A percentile compares a stretch with the other conserved stretches of the same genome.
These are phyloP conservation scores for Orbilia oligospora DNA, from an alignment of 2,329 filamentous ascomycete species.

Conservation along the genomic window DNA sequence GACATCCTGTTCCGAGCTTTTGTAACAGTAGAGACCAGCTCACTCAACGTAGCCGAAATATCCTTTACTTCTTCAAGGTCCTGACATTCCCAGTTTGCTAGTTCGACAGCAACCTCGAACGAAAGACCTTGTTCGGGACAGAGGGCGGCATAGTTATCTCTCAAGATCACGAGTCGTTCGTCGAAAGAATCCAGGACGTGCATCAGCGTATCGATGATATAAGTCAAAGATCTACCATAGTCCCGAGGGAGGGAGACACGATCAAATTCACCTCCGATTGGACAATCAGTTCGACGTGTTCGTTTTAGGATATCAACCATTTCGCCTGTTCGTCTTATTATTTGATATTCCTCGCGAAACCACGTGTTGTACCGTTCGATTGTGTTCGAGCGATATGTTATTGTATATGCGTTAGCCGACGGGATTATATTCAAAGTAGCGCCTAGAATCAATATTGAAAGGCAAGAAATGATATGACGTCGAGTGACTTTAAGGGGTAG, in stretches of 20 bases:
- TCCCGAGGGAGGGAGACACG: not conserved
- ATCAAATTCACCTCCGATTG: not conserved
- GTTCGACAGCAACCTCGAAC: not conserved
- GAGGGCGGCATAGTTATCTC: not conserved
- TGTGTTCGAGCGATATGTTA: not conserved
- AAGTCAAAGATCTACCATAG: conserved; percentile 7
- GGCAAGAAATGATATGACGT: not conserved
- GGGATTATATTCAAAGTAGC: not conserved
- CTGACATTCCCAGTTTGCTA: conserved; percentile 2
- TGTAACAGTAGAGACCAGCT: not conserved
- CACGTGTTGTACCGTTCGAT: not conserved
- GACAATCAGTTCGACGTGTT: not conserved
- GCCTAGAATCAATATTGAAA: not conserved
- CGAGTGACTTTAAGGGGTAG: not conserved
- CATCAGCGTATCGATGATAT: not conserved
- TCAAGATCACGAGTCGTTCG: not conserved
- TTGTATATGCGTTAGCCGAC: not conserved
- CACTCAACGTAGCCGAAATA: not conserved
- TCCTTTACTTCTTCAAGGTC: not conserved
- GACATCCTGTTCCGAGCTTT: conserved; percentile 1
- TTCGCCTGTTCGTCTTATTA: conserved; percentile 5
- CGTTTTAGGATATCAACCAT: conserved; percentile 1
- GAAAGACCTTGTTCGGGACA: not conserved
- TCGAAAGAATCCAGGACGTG: conserved; percentile 3
- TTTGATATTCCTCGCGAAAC: not conserved